These are phyloP conservation scores for Beauveria caledonica DNA, from an alignment of 2,329 filamentous ascomycete species.

Conservation along the genomic window DNA sequence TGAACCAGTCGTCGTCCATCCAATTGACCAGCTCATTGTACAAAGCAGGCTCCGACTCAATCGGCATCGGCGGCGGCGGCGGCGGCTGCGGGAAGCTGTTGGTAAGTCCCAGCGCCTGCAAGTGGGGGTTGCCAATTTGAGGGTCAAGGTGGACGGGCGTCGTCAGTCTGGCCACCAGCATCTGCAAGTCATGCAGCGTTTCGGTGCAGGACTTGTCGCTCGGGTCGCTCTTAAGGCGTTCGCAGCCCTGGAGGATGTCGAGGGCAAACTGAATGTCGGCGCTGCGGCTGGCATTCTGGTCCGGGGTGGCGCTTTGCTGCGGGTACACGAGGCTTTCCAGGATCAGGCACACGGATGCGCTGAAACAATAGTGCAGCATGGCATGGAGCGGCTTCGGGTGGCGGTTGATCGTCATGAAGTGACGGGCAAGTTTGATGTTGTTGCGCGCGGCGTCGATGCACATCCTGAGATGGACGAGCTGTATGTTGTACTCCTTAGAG, in stretches of 20 bases:
- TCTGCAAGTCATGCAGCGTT: constrained; percentile 30
- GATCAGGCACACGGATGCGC: constrained; percentile 39
- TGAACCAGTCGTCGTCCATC: constrained; percentile 30
- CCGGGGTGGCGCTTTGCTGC: constrained; percentile 16
- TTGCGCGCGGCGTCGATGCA: constrained; percentile 26
- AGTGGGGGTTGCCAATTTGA: constrained; percentile 16
- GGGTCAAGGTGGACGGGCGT: constrained; percentile 16
- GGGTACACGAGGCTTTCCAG: constrained; percentile 35
- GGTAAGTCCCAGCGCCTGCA: constrained; percentile 5
- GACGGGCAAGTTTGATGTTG: constrained; percentile 37
- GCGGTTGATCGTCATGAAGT: constrained; percentile 28
- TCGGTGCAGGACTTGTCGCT: constrained; percentile 30
- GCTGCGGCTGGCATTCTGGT: constrained; percentile 18
- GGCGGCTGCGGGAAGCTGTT: constrained; percentile 8
- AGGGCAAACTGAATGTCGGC: constrained; percentile 33
- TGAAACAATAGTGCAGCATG: constrained; percentile 42
- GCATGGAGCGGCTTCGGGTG: constrained; percentile 34
- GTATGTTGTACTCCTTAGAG: constrained; percentile 18
- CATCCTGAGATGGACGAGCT: constrained; percentile 11
- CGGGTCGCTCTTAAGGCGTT: constrained; percentile 29
- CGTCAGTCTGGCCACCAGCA: constrained; percentile 28
- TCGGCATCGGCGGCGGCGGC: constrained; percentile 20
- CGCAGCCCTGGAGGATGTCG: constrained; percentile 29
- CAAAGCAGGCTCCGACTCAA: constrained; percentile 24
- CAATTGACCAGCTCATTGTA: constrained; percentile 30